Conservation (phyloP, 345 rosid species). For the Linum lewisii region DNA sequence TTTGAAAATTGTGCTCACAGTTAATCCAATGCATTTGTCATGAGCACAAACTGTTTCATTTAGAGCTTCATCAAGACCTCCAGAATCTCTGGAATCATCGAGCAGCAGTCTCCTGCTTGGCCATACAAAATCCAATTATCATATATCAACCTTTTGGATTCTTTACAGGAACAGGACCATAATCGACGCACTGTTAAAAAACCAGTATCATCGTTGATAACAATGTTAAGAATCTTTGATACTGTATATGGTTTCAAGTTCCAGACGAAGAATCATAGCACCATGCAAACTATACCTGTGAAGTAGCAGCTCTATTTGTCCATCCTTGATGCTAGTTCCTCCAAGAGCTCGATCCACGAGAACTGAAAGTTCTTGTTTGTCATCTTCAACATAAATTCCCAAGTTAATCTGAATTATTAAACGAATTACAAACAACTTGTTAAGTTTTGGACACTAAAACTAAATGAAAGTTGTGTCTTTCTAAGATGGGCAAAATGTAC, state of each 20-base stretch:
- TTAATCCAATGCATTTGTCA: slow-evolving; percentile 76
- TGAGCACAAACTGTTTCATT: slow-evolving; percentile 75
- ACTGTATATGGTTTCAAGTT: neutral
- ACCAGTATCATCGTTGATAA: too few relatives aligned
- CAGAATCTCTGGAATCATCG: slow-evolving; percentile 48
- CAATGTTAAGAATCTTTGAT: neutral
- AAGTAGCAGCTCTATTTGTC: slow-evolving; percentile 85
- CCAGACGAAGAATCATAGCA: too few relatives aligned
- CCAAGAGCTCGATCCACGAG: slow-evolving; percentile 89
- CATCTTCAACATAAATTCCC: slow-evolving; percentile 69
- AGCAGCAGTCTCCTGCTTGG: slow-evolving; percentile 60
- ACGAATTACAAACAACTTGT: slow-evolving; percentile 1
- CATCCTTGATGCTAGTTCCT: slow-evolving; percentile 74
- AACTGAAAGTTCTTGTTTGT: slow-evolving; percentile 60
- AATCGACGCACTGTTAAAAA: too few relatives aligned
- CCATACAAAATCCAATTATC: slow-evolving; percentile 4
- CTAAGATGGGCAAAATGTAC: slow-evolving; percentile 29
- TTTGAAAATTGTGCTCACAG: slow-evolving; percentile 34
- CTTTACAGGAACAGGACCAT: too few relatives aligned
- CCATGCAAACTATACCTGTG: slow-evolving; percentile 43
- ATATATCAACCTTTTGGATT: neutral
- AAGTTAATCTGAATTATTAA: slow-evolving; percentile 52
- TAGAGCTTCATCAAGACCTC: slow-evolving; percentile 77
- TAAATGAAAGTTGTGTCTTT: neutral
- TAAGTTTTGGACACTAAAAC: neutral